Evolutionary conservation across 2,329 filamentous ascomycete genomes (phyloP), one percentile per base, ranked within the genome.

Genomic region (Sarocladium brachiariae): DNA sequence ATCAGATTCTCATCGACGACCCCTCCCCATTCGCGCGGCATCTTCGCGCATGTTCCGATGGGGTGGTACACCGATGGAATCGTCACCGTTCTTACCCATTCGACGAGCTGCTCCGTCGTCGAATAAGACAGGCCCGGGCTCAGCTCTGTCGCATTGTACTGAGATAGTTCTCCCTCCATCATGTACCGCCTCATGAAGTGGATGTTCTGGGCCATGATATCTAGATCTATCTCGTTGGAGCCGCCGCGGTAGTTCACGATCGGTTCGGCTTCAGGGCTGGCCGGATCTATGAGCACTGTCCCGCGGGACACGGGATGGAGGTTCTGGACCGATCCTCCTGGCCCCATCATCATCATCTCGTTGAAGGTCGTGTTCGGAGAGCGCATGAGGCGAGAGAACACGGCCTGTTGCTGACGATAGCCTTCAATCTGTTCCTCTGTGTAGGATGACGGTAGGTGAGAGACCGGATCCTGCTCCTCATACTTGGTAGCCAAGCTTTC

Each of bases 341-440:
- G 57, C 0, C 55, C 54, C 47, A 52, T 51, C 38, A 58, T 73
- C 56, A 76, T 76, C 34, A 77, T 67, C 46, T 63, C 65, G 46
- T 71, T 75, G 58, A 77, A 70, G 54, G 71, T 70, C 2, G 63
- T 56, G 13, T 58, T 55, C 35, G 54, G 51, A 18, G 55, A 55
- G 14, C 54, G 53, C 56, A 60, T 54, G 27, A 59, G 54, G 2
- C 54, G 33, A 27, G 53, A 50, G 49, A 52, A 57, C 7, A 60
- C 52, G 7, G 49, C 48, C 21, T 73, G 70, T 6, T 76, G 67
- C 9, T 71, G 69, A 54, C 72, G 73, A 45, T 72, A 61, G 16
- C 59, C 59, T 19, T 57, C 57, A 2, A 58, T 30, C 47, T 58
- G 57, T 51, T 56, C 55, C 7, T 52, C 1, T 14, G 56, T 56